Base-by-base conservation (phyloP, 345 rosid genomes). In the Lagerstroemia speciosa region DNA sequence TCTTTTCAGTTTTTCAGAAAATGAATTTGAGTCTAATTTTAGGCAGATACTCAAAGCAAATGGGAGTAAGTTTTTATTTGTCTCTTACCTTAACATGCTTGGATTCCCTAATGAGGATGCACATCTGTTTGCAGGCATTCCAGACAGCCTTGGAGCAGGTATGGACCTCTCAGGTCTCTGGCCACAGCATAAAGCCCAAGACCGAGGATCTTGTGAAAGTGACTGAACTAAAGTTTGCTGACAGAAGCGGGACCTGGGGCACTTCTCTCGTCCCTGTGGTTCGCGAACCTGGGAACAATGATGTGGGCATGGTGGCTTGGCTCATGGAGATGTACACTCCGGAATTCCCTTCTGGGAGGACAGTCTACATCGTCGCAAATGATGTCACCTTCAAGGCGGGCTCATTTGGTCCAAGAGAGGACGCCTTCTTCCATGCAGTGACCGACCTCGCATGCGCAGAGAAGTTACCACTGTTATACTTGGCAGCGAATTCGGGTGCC, bases 401-500 rank as follows among this genome's bases (percentile, higher is more conserved):
- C 69, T 95, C 99, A 69, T 95, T 95, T 78, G 99, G 99, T 70
- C 98, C 91, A 62, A 92, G 81, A 79, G 99, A 95, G 82, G 99
- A 95, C 61, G 97, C 99, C 37, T 95, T 91, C 84, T 95, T 95
- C 77, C 86, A 76, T 72, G 98, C 96, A 52, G 92, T 95, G 37
- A 90, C 98, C 65, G 93, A 92, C 73, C 92, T 92, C 37, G 99
- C 99, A 62, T 95, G 99, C 76, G 73, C 78, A 55, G 82, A 84
- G 84, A 95, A 90, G 78, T 80, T 95, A 67, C 99, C 99, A 40
- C 72, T 95, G 66, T 87, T 95, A 71, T 95, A 95, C 82, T 80
- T 95, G 87, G 99, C 99, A 37, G 99, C 92, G 52, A 95, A 95
- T 75, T 95, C 99, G 52, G 99, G 99, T 71, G 99, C 99, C 17